Conservation (phyloP, 306 rosid genomes). For the Dryas alaskensis region DNA sequence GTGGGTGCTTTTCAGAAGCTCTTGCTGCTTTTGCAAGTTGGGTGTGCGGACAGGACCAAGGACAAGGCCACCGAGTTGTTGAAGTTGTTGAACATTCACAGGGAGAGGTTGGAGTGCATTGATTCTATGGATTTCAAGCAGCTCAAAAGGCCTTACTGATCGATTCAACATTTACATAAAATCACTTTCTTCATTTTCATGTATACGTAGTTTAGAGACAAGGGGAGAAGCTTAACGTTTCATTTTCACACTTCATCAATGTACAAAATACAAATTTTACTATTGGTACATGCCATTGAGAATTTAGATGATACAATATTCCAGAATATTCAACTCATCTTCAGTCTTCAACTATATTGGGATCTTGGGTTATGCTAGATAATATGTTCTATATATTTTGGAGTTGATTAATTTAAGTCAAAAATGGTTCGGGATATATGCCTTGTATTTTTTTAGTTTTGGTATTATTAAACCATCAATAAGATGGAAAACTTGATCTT, state of each 20-base stretch:
- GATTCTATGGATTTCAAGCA: constrained; percentile 48
- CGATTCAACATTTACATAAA: not conserved
- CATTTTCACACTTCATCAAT: not conserved
- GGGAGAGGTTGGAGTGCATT: constrained; percentile 43
- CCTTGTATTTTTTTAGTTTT: too few relatives aligned
- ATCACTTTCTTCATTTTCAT: not conserved
- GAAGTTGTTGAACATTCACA: constrained; percentile 35
- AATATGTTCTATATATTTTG: too few relatives aligned
- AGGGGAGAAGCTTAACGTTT: not conserved
- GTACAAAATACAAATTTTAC: too few relatives aligned
- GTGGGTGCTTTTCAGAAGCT: constrained; percentile 53
- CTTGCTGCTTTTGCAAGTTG: constrained; percentile 44
- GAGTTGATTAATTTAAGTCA: too few relatives aligned
- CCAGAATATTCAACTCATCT: too few relatives aligned
- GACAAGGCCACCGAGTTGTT: constrained; percentile 39
- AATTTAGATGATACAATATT: too few relatives aligned
- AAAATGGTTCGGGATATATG: too few relatives aligned
- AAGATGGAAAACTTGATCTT: too few relatives aligned
- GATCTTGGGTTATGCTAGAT: too few relatives aligned
- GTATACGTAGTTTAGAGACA: not conserved
- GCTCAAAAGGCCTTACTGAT: constrained; percentile 44
- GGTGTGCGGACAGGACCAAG: constrained; percentile 42
- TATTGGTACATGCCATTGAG: too few relatives aligned
- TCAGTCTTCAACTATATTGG: too few relatives aligned
- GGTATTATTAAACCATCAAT: too few relatives aligned